A percentile compares a stretch with the other conserved stretches of the same genome.
Evolutionary conservation across 164 flowering plant species (phyloP).

Genomic region (Macadamia integrifolia): DNA sequence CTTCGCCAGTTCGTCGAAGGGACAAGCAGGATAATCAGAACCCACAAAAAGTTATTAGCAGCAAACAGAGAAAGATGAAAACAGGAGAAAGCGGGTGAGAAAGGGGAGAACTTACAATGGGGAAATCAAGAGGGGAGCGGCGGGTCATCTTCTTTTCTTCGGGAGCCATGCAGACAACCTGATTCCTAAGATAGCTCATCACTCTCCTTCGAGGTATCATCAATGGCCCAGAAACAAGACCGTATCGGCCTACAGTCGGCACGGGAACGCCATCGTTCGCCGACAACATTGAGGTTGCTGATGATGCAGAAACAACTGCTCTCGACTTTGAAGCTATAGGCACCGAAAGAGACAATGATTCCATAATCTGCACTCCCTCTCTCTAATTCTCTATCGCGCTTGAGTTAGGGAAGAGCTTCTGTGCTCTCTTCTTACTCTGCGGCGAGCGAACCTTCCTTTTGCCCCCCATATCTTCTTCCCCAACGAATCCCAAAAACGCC

Average conservation of each 20-base stretch:
- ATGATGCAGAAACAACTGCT: neutral
- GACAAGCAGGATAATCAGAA: no score
- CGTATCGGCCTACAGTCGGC: neutral
- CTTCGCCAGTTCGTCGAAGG: no score
- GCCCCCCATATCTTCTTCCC: no score
- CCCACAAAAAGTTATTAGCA: no score
- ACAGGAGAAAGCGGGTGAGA: no score
- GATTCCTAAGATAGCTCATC: constrained; percentile 5
- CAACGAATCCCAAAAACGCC: no score
- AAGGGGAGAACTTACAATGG: constrained; percentile 33
- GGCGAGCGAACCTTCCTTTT: no score
- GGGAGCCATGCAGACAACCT: constrained; percentile 69
- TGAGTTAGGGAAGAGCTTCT: neutral
- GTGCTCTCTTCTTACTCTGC: no score
- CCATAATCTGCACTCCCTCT: neutral
- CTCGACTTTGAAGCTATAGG: neutral
- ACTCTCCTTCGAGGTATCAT: neutral
- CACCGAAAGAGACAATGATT: neutral
- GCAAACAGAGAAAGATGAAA: no score
- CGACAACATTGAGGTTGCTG: neutral
- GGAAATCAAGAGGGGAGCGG: constrained; percentile 79
- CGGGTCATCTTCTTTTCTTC: constrained; percentile 77
- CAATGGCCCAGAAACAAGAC: neutral
- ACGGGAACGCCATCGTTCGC: neutral
- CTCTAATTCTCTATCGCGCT: no score